Evolutionary conservation across 1,139 yeast species (phyloP).

Genomic region (Pichia sp.): DNA sequence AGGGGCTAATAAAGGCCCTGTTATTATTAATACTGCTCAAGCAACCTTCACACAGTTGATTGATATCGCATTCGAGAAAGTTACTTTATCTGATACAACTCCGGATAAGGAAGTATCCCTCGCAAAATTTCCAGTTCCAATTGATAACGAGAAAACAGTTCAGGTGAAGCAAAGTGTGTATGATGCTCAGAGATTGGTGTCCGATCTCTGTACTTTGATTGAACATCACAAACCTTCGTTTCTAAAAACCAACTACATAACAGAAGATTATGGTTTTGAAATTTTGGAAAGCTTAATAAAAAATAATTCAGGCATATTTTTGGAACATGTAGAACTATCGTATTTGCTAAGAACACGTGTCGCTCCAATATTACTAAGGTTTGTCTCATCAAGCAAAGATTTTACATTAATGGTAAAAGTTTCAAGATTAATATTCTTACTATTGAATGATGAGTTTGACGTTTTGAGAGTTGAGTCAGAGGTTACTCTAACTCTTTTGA

Average conservation of each 20-base stretch:
- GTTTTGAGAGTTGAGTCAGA: constrained; percentile 73
- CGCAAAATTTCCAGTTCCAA: constrained; percentile 25
- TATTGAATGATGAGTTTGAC: constrained; percentile 57
- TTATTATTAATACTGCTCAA: constrained; percentile 86
- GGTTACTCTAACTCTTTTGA: constrained; percentile 68
- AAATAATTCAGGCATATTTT: constrained; percentile 55
- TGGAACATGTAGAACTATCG: constrained; percentile 59
- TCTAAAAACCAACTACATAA: constrained; percentile 50
- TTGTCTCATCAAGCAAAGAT: constrained; percentile 56
- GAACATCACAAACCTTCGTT: constrained; percentile 56
- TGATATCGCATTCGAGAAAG: constrained; percentile 69
- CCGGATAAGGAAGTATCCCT: constrained; percentile 21
- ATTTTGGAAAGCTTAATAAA: constrained; percentile 63
- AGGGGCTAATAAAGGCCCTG: constrained; percentile 62
- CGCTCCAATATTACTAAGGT: constrained; percentile 69
- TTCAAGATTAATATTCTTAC: constrained; percentile 60
- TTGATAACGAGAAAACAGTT: constrained; percentile 44
- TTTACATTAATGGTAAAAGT: constrained; percentile 72
- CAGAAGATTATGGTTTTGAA: constrained; percentile 72
- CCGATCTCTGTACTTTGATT: constrained; percentile 66
- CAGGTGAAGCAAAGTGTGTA: constrained; percentile 51
- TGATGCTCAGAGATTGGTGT: constrained; percentile 67
- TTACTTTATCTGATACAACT: constrained; percentile 22
- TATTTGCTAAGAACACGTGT: constrained; percentile 61
- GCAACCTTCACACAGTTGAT: constrained; percentile 89